Evolutionary conservation across 352 stramenopile genomes (phyloP), one percentile per base, ranked within the genome.

Genomic region (Blastocystis sp.): DNA sequence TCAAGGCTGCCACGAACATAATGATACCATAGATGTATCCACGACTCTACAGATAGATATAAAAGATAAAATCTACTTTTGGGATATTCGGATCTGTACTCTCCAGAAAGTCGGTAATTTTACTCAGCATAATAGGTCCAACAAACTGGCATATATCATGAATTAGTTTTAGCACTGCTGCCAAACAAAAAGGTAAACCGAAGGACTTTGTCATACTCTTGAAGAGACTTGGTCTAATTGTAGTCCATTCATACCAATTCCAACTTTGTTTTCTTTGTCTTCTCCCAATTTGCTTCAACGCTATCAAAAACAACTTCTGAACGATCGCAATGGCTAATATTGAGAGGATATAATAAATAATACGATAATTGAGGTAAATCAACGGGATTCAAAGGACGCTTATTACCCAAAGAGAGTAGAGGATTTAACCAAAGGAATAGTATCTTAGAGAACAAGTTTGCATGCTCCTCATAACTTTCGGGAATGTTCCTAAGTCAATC

Each of bases 61-160:
- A 30, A 53, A 13, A 40, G 90, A 11, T 93, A 77, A 22, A 44
- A 9, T 93, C 54, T 42, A 92, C 93, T 11, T 92, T 69, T 7
- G 64, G 89, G 13, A 93, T 22, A 9, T 91, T 79, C n/a, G 91
- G 89, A 88, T 91, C 44, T 9, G 82, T 37, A 54, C 93, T 87
- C 35, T 92, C 82, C 24, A 96, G 64, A 84, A 94, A 96, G 19
- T 90, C 87, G 73, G 95, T 95, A 1, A 96, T 69, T 11, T 58
- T 62, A 64, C 95, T 93, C 17, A 96, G 91, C 1, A 96, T 90
- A 33, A 93, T 84, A 13, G 95, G 95, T 11, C 94, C 95, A 1
- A 98, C 93, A 89, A 98, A 98, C 30, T 96, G 91, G 59, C 93
- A 92, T 1, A 91, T 92, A 90, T 98, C 96, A 80, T 98, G 96